Conservation (phyloP, 2,329 filamentous ascomycete genomes). For the Fulvia fulva region DNA sequence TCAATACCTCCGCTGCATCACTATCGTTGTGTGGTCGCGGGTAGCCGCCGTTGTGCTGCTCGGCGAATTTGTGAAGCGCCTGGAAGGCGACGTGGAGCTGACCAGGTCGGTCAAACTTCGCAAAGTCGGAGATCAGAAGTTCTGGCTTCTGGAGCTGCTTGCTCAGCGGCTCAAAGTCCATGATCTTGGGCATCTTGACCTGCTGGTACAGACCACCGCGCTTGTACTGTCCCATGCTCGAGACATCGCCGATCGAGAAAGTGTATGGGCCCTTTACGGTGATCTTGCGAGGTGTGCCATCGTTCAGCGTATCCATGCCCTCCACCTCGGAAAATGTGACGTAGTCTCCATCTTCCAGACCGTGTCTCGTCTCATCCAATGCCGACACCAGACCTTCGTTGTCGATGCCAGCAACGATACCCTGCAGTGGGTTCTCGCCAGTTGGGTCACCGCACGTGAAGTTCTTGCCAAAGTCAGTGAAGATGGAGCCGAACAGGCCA, state of each 20-base stretch:
- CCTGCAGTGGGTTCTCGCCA: constrained; percentile 79
- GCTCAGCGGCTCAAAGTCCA: constrained; percentile 81
- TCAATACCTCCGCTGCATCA: constrained; percentile 75
- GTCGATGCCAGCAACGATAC: constrained; percentile 86
- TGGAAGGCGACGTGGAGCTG: constrained; percentile 92
- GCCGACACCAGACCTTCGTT: constrained; percentile 89
- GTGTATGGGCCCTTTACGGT: constrained; percentile 93
- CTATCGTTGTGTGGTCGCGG: constrained; percentile 79
- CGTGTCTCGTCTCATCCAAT: constrained; percentile 89
- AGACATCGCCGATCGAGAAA: constrained; percentile 93
- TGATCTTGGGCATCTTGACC: constrained; percentile 95
- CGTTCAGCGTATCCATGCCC: constrained; percentile 87
- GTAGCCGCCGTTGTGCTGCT: constrained; percentile 65
- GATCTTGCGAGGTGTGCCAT: constrained; percentile 78
- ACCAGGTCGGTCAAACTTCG: constrained; percentile 92
- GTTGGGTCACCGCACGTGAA: constrained; percentile 88
- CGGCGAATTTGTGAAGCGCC: constrained; percentile 80
- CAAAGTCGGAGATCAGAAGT: constrained; percentile 87
- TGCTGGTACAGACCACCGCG: constrained; percentile 87
- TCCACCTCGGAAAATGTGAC: constrained; percentile 92
- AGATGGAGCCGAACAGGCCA: constrained; percentile 90
- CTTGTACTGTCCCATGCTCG: constrained; percentile 78
- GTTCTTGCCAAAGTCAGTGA: constrained; percentile 94
- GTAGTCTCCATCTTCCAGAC: constrained; percentile 91
- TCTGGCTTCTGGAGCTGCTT: constrained; percentile 81